Evolutionary conservation across 2,329 filamentous ascomycete species (phyloP), one percentile per base, ranked within the genome.

Genomic region (Mycosphaerella sp.): DNA sequence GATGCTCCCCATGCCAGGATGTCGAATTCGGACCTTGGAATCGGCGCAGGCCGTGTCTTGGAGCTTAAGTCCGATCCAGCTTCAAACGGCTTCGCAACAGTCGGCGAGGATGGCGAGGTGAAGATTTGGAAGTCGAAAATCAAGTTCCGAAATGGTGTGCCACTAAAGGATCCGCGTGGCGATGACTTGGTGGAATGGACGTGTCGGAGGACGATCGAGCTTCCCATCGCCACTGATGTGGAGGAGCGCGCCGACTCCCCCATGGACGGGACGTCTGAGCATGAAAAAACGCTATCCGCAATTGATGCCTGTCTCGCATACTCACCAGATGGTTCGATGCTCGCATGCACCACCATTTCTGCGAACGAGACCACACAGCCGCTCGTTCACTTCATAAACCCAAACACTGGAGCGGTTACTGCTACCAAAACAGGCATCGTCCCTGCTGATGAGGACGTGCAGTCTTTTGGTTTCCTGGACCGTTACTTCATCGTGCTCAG

Each of bases 121-220:
- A 82, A 87, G 35, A 74, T 93, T 42, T 98, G 93, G 93, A 79
- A 79, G n/a, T 82, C 87, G 9, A 86, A 81, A 67, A 76, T 79
- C 5, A 79, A 86, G 41, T 78, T 82, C 56, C 80, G 82, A 42
- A 81, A 87, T 60, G 87, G 87, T 3, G 72, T 87, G 35, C 74
- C 80, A 7, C 75, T 83, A 17, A 82, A 80, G 57, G 81, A 78
- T 47, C 75, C 73, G 13, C 73, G 75, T 21, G 78, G 78, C 9
- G 73, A 77, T n/a, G 75, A 79, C 17, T 68, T 88, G 12, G 78
- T 85, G 50, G 86, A 81, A 52, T 96, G 91, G 91, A 78, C 77
- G 44, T 89, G 86, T 62, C 78, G 81, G 28, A 79, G 76, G 45
- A 73, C 76, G 1, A 60, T 79, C 43, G 68, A 74, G 44, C 63